These are phyloP conservation scores for Fagus sylvatica DNA, from an alignment of 306 rosid species.

Conservation along the genomic window DNA sequence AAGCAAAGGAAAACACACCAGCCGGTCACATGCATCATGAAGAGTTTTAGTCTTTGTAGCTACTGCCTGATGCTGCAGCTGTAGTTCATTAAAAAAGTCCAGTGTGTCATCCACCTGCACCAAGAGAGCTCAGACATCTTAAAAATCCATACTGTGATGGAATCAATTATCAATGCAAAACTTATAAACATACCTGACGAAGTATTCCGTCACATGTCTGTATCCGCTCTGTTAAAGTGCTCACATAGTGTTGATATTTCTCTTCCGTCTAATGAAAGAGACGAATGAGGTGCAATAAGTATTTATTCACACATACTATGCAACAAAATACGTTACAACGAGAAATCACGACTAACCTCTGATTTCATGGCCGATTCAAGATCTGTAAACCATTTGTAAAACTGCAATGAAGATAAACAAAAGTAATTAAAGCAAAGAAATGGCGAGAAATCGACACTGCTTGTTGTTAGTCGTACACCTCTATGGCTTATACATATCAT, in stretches of 20 bases:
- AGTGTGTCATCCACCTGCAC: constrained; percentile 89
- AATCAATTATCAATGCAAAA: neutral
- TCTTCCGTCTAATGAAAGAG: constrained; percentile 76
- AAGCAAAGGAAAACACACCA: constrained; percentile 53
- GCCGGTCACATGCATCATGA: constrained; percentile 92
- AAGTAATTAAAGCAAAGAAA: neutral
- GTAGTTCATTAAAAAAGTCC: constrained; percentile 77
- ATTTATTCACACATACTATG: constrained; percentile 2
- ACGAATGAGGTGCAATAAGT: constrained; percentile 17
- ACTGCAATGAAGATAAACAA: constrained; percentile 51
- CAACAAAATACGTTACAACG: neutral
- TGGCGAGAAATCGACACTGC: no score
- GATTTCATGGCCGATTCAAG: constrained; percentile 97
- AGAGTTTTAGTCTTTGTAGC: constrained; percentile 97
- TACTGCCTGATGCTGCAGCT: constrained; percentile 92
- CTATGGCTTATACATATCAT: no score
- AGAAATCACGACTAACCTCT: constrained; percentile 60
- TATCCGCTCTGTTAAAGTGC: constrained; percentile 80
- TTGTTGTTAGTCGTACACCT: no score
- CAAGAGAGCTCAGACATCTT: constrained; percentile 17
- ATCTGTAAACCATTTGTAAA: constrained; percentile 93
- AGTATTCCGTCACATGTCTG: constrained; percentile 91
- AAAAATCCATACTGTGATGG: constrained; percentile 18
- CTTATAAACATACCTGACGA: constrained; percentile 48
- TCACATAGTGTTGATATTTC: constrained; percentile 90